These are phyloP conservation scores for Dryas octopetala DNA, from an alignment of 306 rosid genomes.

Conservation along the genomic window DNA sequence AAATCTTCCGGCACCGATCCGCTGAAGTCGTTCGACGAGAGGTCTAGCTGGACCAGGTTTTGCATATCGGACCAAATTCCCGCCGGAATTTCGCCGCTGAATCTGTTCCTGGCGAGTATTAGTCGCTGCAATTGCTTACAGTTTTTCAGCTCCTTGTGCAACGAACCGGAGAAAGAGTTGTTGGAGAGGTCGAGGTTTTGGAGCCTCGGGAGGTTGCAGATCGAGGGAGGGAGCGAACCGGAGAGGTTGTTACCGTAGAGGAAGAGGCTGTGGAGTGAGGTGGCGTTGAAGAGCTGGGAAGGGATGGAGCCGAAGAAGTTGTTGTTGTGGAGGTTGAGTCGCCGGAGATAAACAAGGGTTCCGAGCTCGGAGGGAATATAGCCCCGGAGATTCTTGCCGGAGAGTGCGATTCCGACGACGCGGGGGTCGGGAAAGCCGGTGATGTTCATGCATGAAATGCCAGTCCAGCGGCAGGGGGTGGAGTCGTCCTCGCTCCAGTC, in stretches of 20 bases:
- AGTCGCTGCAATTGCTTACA: conserved; percentile 74
- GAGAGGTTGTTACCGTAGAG: conserved; percentile 91
- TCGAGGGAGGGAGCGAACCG: conserved; percentile 62
- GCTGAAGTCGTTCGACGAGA: conserved; percentile 59
- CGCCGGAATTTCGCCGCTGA: conserved; percentile 61
- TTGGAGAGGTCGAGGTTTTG: conserved; percentile 89
- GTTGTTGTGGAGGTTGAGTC: conserved; percentile 77
- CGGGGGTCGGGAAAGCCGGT: conserved; percentile 61
- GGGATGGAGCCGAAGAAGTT: conserved; percentile 75
- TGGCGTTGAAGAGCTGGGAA: conserved; percentile 80
- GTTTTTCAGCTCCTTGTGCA: conserved; percentile 44
- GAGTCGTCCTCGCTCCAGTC: conserved; percentile 75
- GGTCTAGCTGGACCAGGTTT: conserved; percentile 61
- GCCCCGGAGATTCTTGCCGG: conserved; percentile 78
- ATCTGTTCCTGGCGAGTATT: conserved; percentile 58
- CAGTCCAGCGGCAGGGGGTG: conserved; percentile 81
- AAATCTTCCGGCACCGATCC: conserved; percentile 69
- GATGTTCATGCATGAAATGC: conserved; percentile 75
- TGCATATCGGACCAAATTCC: conserved; percentile 62
- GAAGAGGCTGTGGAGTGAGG: conserved; percentile 73
- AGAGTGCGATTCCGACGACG: conserved; percentile 68
- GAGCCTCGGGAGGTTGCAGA: conserved; percentile 66
- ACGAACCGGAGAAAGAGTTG: conserved; percentile 62
- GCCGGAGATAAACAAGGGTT: conserved; percentile 67
- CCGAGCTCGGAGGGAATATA: conserved; percentile 96